phyloP scores from a whole-genome alignment of 2,329 filamentous ascomycete genomes.

The Arthroderma sp. region DNA sequence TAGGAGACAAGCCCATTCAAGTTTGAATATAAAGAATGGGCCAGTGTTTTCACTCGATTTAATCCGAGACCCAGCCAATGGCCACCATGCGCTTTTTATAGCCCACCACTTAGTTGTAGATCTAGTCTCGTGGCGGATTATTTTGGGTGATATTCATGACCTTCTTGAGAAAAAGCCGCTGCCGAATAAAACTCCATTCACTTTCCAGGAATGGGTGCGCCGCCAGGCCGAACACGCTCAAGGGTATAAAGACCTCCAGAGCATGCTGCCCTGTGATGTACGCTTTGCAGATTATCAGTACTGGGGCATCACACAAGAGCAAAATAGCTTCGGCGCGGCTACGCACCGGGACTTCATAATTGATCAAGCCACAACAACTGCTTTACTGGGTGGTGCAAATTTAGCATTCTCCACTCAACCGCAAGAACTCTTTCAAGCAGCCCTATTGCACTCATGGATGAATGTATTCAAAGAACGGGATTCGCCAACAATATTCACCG shows the following conservation, averaged over 20 bases:
- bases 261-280: conserved; percentile 15
- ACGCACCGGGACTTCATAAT: conserved; percentile 21
- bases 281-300: conserved; percentile 15
- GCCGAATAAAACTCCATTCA: neutral
- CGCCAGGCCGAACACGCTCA: neutral
- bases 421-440: conserved; percentile 23
- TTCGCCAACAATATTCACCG: conserved; percentile 34
- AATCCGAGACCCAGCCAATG: neutral
- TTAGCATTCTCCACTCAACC: conserved; percentile 22
- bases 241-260: neutral
- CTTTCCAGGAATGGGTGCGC: neutral
- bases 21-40: conserved; percentile 20
- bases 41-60: conserved; percentile 3
- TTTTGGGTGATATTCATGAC: conserved; percentile 12
- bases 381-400: conserved; percentile 19
- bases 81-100: conserved; percentile 5
- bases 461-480: conserved; percentile 30
- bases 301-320: conserved; percentile 21
- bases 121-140: conserved; percentile 14
- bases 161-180: conserved; percentile 14
- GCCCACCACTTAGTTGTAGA: conserved; percentile 13
- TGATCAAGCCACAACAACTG: conserved; percentile 17
- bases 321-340: conserved; percentile 22
- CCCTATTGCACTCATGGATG: conserved; percentile 31
- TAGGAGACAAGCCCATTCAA: conserved; percentile 17